phyloP scores from a whole-genome alignment of 176 grass and related monocot species.

The Juncus inflexus region DNA sequence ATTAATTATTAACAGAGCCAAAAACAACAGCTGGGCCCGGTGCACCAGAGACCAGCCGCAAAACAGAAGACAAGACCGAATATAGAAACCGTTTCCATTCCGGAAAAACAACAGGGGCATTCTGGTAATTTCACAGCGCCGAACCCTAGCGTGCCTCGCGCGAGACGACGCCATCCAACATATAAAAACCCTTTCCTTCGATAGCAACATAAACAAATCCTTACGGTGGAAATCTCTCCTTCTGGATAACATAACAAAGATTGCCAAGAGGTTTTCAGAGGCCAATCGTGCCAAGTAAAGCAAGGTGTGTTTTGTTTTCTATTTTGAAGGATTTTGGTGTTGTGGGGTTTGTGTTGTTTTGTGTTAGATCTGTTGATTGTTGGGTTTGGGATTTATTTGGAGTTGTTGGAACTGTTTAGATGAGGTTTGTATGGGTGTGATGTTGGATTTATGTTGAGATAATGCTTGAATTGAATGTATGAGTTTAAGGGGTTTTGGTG shows the following conservation, averaged over 20 bases:
- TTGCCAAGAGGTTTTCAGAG: slow-evolving; percentile 1
- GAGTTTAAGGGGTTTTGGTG: too few relatives aligned
- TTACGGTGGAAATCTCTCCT: background rate
- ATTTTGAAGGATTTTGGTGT: background rate
- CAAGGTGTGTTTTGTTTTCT: slow-evolving; percentile 7
- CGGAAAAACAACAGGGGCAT: background rate
- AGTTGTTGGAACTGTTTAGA: background rate
- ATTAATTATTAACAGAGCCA: too few relatives aligned
- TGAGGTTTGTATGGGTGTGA: too few relatives aligned
- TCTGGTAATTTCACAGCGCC: slow-evolving; percentile 11
- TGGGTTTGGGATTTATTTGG: background rate
- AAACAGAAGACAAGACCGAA: background rate
- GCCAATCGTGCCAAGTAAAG: background rate
- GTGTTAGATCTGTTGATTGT: slow-evolving; percentile 24
- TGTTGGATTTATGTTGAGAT: too few relatives aligned
- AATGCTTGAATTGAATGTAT: too few relatives aligned
- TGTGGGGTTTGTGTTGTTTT: slow-evolving; percentile 1
- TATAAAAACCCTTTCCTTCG: background rate
- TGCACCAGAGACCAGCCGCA: background rate
- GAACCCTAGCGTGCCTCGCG: slow-evolving; percentile 29
- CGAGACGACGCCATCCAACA: background rate
- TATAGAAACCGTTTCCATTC: slow-evolving; percentile 9
- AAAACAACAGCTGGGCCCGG: background rate
- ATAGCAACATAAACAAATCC: background rate
- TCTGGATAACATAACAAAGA: slow-evolving; percentile 5